Base-by-base conservation (phyloP, 192 early-diverging fungal species). In the Podila verticillata region DNA sequence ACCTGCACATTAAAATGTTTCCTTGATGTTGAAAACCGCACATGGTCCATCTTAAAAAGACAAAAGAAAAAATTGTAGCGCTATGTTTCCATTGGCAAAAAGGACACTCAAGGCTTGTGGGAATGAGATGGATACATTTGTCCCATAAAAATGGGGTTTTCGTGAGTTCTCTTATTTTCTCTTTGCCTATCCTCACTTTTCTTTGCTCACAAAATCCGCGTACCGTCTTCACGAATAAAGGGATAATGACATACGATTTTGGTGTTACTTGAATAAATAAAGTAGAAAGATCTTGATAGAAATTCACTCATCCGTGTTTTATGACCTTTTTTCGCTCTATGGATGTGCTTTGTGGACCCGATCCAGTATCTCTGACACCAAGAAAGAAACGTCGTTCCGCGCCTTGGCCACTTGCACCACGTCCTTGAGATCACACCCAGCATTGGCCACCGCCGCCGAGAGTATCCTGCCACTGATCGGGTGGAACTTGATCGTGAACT, bases 351-450 rank as follows among this genome's bases (percentile, higher is more conserved):
- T 80, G 61, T 68, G 63, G 17, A 68, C 56, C 8, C 65, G 44
- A 54, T 80, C 77, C 4, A 80, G 61, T 1, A 56, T 59, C 66
- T 80, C 77, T 0, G 61, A 5, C 12, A 80, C 69, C 56, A 80
- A 68, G 36, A 80, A 80, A 29, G 70, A 57, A 15, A 80, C 67
- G 19, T 80, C 77, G 30, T 80, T 80, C 39, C 70, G 70, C 10
- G 65, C 51, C 51, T 72, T 80, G 0, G 77, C 77, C 4, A 64
- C 61, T 31, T 80, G 65, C 22, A 80, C 65, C 17, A 80, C 63
- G 29, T 80, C 77, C 57, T 72, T 80, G 44, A 80, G 65, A 44
- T 80, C 77, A 26, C 77, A 80, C 22, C 77, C 77, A 4, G 77
- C 69, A 48, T 72, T 80, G 26, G 72, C 77, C 8, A 80, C 48